Evolutionary conservation across 495 filamentous ascomycete species (phyloP), one percentile per base, ranked within the genome.

Genomic region (Schizothecium vesticola): DNA sequence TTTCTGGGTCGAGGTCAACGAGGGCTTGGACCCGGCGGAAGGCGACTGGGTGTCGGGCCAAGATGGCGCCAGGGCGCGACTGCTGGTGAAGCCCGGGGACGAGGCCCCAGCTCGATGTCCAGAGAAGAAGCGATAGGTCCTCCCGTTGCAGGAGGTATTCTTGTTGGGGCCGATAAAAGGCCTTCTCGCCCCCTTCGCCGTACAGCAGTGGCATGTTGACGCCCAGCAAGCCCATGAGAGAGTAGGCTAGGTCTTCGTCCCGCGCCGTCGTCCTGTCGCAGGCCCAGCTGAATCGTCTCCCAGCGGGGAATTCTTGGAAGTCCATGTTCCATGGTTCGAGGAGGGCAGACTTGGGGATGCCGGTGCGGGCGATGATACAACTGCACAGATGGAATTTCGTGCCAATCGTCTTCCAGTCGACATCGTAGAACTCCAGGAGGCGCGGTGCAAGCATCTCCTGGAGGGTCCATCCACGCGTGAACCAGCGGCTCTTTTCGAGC

Each of bases 391-490:
- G 13, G 0, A 51, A 16, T 28, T 55, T 63, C 2, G 22, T 63
- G 9, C 66, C 59, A n/a, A 36, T 26, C 0, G 24, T 11, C 4
- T n/a, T 16, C 60, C 66, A 68, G n/a, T 36, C 36, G 6, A 10
- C 19, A 21, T 68, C 59, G 51, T 63, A 71, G 12, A 71, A 71
- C 22, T 19, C 23, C 19, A 65, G 43, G 13, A 57, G n/a, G 7
- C 33, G 3, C 8, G 69, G 65, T 0, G 69, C 69, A 0, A 71
- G 12, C 6, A 71, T 36, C 22, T 71, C 65, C 5, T 71, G 65
- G 16, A 71, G 61, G 4, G 65, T 68, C 69, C 69, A 71, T 10
- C 69, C 69, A 0, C 66, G 66, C 1, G 59, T 68, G 19, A 62
- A 68, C 66, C 66, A 68, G 0, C 59, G 59, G 21, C 66, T 59